Conservation (phyloP, 345 rosid species). For the Salix udensis region DNA sequence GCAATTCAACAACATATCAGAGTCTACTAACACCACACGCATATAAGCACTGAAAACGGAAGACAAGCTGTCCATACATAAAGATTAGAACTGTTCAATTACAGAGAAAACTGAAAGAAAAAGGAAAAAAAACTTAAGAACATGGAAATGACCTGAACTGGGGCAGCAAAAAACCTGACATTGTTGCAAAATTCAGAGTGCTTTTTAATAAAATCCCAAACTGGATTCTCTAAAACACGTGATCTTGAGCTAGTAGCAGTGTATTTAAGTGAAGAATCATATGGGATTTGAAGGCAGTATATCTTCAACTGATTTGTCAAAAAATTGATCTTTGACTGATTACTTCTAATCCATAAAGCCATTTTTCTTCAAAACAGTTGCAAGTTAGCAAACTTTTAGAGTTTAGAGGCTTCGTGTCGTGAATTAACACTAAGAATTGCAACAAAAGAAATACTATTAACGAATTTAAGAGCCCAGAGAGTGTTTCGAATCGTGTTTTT, state of each 20-base stretch:
- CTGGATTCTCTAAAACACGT: slow-evolving; percentile 7
- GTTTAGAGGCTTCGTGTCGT: too few relatives aligned
- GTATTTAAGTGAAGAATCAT: slow-evolving; percentile 10
- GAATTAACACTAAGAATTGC: too few relatives aligned
- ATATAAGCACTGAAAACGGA: neutral
- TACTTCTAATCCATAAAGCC: slow-evolving; percentile 42
- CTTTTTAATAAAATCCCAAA: slow-evolving; percentile 9
- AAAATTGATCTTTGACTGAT: slow-evolving; percentile 29
- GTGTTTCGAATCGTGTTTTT: too few relatives aligned
- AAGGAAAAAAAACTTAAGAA: neutral
- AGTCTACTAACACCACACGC: neutral
- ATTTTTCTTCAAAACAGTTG: slow-evolving; percentile 16
- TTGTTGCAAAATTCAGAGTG: slow-evolving; percentile 25
- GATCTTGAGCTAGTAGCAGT: slow-evolving; percentile 5
- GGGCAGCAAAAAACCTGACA: slow-evolving; percentile 48
- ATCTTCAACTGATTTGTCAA: slow-evolving; percentile 27
- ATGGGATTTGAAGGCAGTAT: slow-evolving; percentile 24
- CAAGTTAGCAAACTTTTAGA: too few relatives aligned
- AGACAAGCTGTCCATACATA: too few relatives aligned
- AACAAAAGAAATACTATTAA: too few relatives aligned
- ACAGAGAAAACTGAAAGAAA: neutral
- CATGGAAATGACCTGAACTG: slow-evolving; percentile 35
- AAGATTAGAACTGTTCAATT: neutral
- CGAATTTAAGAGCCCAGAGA: too few relatives aligned
- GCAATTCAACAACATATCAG: slow-evolving; percentile 16